phyloP scores from a whole-genome alignment of 1,284 basidiomycete genomes.

The Leccinum proliferum region DNA sequence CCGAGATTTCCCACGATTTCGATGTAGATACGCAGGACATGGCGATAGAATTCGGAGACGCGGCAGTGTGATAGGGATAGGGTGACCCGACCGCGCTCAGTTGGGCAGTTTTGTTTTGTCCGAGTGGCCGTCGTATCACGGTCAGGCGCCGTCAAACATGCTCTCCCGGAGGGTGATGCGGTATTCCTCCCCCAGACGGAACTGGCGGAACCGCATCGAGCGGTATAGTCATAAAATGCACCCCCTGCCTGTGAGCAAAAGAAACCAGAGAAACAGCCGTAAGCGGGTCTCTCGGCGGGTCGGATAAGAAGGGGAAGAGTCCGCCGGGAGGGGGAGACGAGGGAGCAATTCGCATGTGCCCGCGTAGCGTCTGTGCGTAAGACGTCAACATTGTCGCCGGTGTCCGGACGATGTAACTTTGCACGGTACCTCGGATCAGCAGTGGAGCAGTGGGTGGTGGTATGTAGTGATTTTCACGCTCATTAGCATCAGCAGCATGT shows the following conservation, averaged over 20 bases:
- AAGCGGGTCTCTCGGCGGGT: slow-evolving; percentile 39
- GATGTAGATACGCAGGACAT: too few species aligned
- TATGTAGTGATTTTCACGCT: too few species aligned
- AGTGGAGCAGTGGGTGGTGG: slow-evolving; percentile 20
- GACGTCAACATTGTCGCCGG: neutral
- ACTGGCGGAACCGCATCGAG: slow-evolving; percentile 84
- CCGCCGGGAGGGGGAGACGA: slow-evolving; percentile 54
- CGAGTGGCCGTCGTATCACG: too few species aligned
- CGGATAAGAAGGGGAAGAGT: slow-evolving; percentile 65
- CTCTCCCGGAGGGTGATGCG: slow-evolving; percentile 65
- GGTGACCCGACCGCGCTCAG: too few species aligned
- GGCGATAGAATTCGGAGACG: too few species aligned
- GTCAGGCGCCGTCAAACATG: slow-evolving; percentile 39
- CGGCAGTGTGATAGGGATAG: too few species aligned
- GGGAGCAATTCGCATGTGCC: slow-evolving; percentile 64
- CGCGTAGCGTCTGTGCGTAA: slow-evolving; percentile 52
- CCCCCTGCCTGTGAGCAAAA: slow-evolving; percentile 63
- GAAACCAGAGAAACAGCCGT: slow-evolving; percentile 61
- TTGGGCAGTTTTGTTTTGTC: too few species aligned
- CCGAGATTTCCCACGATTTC: too few species aligned
- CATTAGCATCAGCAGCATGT: too few species aligned
- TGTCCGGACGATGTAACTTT: neutral
- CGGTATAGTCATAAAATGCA: slow-evolving; percentile 90
- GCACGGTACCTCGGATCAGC: slow-evolving; percentile 47
- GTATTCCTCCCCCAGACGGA: slow-evolving; percentile 80